phyloP scores from a whole-genome alignment of 2,329 filamentous ascomycete genomes.

The Pseudohalonectria lignicola region DNA sequence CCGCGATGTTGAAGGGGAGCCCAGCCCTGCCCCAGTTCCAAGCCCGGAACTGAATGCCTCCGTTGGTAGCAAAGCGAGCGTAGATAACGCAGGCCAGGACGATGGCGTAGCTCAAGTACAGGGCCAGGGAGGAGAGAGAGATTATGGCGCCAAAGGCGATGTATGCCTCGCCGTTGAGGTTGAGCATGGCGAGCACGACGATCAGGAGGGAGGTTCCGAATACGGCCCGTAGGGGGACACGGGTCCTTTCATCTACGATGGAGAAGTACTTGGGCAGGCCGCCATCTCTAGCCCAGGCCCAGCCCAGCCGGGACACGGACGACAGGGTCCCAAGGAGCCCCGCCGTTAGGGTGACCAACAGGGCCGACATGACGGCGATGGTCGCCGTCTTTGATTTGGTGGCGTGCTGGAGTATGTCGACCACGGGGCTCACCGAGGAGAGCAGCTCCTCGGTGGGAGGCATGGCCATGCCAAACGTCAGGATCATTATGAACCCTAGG shows the following conservation, averaged over 20 bases:
- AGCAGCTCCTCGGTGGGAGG: slow-evolving; percentile 22
- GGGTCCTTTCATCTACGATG: too few species aligned
- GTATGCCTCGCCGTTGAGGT: slow-evolving; percentile 22
- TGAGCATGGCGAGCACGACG: too few species aligned
- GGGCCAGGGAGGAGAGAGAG: slow-evolving; percentile 18
- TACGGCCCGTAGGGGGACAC: too few species aligned
- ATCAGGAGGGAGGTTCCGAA: too few species aligned
- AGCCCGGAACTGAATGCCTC: neutral
- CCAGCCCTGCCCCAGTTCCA: slow-evolving; percentile 8
- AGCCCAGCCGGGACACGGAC: slow-evolving; percentile 33
- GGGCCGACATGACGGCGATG: slow-evolving; percentile 24
- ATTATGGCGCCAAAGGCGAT: slow-evolving; percentile 25
- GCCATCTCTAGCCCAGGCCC: slow-evolving; percentile 36
- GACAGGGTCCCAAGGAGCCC: slow-evolving; percentile 27
- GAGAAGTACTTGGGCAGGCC: slow-evolving; percentile 17
- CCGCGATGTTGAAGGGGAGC: slow-evolving; percentile 6
- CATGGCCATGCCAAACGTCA: slow-evolving; percentile 30
- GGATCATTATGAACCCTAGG: slow-evolving; percentile 26
- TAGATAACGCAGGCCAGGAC: slow-evolving; percentile 7
- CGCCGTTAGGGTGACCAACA: slow-evolving; percentile 27
- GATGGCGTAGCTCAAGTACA: slow-evolving; percentile 9
- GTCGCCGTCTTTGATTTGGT: slow-evolving; percentile 25
- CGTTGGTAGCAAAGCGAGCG: slow-evolving; percentile 1
- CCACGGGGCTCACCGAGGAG: slow-evolving; percentile 24
- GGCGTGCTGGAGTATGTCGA: too few species aligned